Evolutionary conservation across 129 eudicot species (phyloP).

Genomic region (Pseudognaphalium luteoalbum): DNA sequence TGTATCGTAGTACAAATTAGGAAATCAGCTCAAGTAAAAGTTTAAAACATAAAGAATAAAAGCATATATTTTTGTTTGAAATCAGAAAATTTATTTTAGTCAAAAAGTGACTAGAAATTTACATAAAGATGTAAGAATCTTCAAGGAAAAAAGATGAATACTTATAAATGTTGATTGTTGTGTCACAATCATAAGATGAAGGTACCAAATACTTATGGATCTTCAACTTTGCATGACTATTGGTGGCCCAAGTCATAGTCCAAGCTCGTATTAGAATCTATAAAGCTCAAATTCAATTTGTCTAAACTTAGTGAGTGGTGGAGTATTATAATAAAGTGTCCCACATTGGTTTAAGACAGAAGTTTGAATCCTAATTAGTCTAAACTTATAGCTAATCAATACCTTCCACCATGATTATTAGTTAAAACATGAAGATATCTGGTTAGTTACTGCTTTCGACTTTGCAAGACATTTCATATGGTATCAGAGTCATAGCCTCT

Average conservation of each 20-base stretch:
- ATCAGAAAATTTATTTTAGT: not conserved
- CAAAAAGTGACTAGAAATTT: not conserved
- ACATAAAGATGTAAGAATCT: not conserved
- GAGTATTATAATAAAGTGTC: no score
- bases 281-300: slow-evolving; percentile 8
- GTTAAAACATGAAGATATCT: no score
- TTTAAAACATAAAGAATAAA: slow-evolving; percentile 2
- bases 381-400: no score
- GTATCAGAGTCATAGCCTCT: no score
- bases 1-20: not conserved
- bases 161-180: slow-evolving; percentile 8
- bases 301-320: slow-evolving; percentile 10
- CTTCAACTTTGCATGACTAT: not conserved
- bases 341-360: no score
- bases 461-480: no score
- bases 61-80: slow-evolving; percentile 4
- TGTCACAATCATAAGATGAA: slow-evolving; percentile 28
- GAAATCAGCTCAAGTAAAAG: not conserved
- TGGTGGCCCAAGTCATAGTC: slow-evolving; percentile 16
- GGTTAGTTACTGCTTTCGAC: no score
- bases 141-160: not conserved
- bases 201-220: not conserved
- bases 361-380: no score
- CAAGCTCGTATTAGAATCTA: slow-evolving; percentile 14
- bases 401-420: no score